Evolutionary conservation across 805 yeast genomes (phyloP), one percentile per base, ranked within the genome.

Genomic region (Kodamaea kaohsiungensis): DNA sequence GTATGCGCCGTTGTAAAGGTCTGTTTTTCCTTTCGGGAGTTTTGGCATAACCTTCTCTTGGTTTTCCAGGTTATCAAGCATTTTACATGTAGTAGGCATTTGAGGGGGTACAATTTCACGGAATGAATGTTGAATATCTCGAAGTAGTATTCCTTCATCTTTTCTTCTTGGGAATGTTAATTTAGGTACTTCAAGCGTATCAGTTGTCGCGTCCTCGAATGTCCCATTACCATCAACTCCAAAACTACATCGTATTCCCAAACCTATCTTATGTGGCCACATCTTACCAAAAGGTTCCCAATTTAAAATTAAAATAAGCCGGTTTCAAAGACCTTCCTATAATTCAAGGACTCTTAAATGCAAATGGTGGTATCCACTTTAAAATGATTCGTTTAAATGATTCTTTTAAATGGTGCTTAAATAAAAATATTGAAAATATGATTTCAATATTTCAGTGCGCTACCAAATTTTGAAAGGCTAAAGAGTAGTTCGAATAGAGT

Each of bases 181-280:
- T 17, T 10, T 18, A 9, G 55, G 43, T 10, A 17, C 45, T 13
- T 16, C 4, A 8, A 17, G 5, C 13, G 45, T 17, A 19, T 22
- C 33, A 10, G 48, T 15, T 43, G 33, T 9, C 13, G 39, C 39
- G 33, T 16, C 50, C 22, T 53, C 47, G 3, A 51, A 39, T 2
- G 43, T 15, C 2, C 60, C 61, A 43, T 53, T 55, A 2, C 63
- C 63, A 45, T 59, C 54, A 3, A 58, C 59, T 8, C 63, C 63
- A 46, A 58, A 60, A 37, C 58, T 54, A 35, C 59, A 56, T 46
- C 61, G 55, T 19, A 54, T 51, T 16, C 63, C 63, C 47, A 59
- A 51, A 18, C 61, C 63, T 16, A 38, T 37, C 37, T 59, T 59
- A 17, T 57, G 59, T 35, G 63, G 63, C 63, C 63, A 60, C 63